These are phyloP conservation scores for Aspergillus hortae DNA, from an alignment of 2,329 filamentous ascomycete species.

Conservation along the genomic window DNA sequence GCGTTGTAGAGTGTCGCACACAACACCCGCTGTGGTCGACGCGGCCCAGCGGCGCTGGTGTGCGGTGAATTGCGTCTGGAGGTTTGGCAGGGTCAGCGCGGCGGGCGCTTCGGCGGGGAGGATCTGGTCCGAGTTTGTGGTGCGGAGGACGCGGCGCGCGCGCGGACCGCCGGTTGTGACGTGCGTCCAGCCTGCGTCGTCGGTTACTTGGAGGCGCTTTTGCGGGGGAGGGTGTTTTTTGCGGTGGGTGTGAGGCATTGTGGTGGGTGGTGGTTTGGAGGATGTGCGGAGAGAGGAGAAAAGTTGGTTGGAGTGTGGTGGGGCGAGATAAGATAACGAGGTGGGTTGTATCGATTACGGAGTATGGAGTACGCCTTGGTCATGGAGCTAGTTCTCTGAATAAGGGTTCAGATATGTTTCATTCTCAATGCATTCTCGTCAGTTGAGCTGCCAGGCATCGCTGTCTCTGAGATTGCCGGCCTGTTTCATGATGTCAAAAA, in stretches of 20 bases:
- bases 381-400: no score
- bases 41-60: slow-evolving; percentile 27
- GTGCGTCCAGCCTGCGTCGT: slow-evolving; percentile 44
- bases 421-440: neutral
- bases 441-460: no score
- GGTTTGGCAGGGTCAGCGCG: slow-evolving; percentile 26
- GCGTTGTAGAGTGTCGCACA: slow-evolving; percentile 11
- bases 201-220: slow-evolving; percentile 37
- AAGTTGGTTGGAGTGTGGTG: neutral
- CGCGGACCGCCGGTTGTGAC: slow-evolving; percentile 30
- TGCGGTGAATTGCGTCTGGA: slow-evolving; percentile 28
- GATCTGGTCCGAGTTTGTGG: slow-evolving; percentile 12
- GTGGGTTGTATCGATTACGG: neutral
- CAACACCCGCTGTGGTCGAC: slow-evolving; percentile 25
- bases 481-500: no score
- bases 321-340: neutral
- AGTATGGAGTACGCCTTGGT: neutral
- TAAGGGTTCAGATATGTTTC: no score
- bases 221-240: slow-evolving; percentile 18
- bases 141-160: slow-evolving; percentile 23
- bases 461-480: neutral
- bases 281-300: neutral
- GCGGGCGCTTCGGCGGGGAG: slow-evolving; percentile 35
- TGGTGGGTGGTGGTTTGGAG: neutral
- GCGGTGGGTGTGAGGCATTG: slow-evolving; percentile 35